Evolutionary conservation across 306 rosid species (phyloP).

Genomic region (Quercus agrifolia): DNA sequence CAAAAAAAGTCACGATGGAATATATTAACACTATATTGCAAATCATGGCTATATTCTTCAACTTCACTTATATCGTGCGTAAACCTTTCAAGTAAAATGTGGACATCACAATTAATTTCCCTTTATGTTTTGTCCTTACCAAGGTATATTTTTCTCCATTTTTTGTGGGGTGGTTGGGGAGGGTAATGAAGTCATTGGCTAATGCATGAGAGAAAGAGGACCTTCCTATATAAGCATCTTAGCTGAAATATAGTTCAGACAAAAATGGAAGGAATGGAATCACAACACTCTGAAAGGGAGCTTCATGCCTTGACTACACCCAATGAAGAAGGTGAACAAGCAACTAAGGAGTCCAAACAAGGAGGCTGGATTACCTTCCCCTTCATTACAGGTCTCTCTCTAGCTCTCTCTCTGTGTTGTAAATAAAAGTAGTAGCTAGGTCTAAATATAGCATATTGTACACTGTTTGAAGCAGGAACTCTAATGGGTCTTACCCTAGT

Average conservation of each 20-base stretch:
- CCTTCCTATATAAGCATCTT: no score
- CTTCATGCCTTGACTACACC: background rate
- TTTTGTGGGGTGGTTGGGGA: no score
- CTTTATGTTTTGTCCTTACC: no score
- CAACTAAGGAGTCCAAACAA: background rate
- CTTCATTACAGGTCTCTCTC: constrained; percentile 32
- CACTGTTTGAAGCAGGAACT: constrained; percentile 20
- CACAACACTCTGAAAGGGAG: background rate
- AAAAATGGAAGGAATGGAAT: background rate
- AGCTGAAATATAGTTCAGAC: background rate
- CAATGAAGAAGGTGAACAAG: background rate
- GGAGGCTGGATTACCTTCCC: constrained; percentile 50
- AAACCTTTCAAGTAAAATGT: no score
- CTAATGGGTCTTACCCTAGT: constrained; percentile 27
- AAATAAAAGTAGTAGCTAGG: background rate
- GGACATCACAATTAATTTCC: no score
- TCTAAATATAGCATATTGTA: background rate
- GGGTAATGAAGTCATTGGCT: no score
- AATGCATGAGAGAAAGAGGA: no score
- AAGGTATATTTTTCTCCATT: no score
- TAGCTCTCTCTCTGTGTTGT: background rate
- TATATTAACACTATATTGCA: no score
- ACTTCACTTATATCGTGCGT: no score
- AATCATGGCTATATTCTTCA: no score
- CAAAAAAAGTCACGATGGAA: no score